These are phyloP conservation scores for Aspergillus spinulosporus DNA, from an alignment of 2,329 filamentous ascomycete species.

Conservation along the genomic window DNA sequence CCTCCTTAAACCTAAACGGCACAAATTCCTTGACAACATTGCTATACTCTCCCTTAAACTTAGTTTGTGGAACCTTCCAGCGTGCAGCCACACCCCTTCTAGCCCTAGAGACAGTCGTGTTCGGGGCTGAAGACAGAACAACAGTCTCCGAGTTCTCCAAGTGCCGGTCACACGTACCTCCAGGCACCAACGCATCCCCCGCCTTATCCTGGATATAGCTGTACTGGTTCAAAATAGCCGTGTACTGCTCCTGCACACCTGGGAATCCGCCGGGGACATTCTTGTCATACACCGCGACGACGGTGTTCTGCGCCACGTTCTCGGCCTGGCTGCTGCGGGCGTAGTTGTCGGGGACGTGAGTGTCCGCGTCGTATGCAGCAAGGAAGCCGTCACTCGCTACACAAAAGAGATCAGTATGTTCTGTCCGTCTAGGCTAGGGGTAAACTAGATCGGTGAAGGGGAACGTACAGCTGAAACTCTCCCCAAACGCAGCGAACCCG, in stretches of 20 bases:
- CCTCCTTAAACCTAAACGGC: conserved; percentile 3
- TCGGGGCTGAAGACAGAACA: background rate
- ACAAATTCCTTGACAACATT: conserved; percentile 2
- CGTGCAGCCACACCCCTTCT: background rate
- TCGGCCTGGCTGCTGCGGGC: conserved; percentile 10
- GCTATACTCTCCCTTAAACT: background rate
- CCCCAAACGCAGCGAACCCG: conserved; percentile 9
- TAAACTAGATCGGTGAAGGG: background rate
- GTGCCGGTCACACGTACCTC: conserved; percentile 10
- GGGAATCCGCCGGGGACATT: conserved; percentile 9
- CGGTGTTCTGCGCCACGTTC: conserved; percentile 16
- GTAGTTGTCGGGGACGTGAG: conserved; percentile 14
- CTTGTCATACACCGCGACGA: conserved; percentile 11
- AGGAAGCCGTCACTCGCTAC: conserved; percentile 10
- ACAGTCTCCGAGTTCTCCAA: conserved; percentile 12
- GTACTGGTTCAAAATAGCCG: conserved; percentile 7
- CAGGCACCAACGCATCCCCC: conserved; percentile 5
- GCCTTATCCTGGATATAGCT: background rate
- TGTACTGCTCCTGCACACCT: background rate
- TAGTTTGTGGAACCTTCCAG: background rate
- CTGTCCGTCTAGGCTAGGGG: background rate
- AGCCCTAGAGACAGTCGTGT: background rate
- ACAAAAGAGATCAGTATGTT: background rate
- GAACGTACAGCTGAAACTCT: conserved; percentile 3
- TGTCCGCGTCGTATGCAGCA: conserved; percentile 8